A percentile compares a stretch with the other conserved stretches of the same genome.
Evolutionary conservation across 2,329 filamentous ascomycete species (phyloP).

Genomic region (Didymella pomorum): DNA sequence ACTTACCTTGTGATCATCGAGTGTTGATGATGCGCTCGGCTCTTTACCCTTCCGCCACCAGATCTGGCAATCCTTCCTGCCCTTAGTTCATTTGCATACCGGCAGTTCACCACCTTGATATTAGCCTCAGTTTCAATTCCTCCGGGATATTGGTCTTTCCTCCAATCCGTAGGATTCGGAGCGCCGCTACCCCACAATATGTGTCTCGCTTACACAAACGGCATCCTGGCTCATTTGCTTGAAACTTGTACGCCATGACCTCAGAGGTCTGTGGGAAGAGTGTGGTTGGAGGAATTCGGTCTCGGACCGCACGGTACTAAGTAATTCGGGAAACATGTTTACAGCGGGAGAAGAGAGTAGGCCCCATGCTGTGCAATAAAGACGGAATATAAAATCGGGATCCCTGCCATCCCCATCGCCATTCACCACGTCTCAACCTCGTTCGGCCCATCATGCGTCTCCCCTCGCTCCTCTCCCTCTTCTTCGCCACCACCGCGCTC

Average conservation of each 20-base stretch:
- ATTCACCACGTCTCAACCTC: background rate
- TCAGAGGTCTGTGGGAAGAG: background rate
- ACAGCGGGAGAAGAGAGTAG: background rate
- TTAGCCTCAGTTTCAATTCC: constrained; percentile 12
- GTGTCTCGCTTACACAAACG: background rate
- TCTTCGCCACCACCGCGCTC: constrained; percentile 36
- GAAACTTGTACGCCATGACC: constrained; percentile 15
- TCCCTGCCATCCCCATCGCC: background rate
- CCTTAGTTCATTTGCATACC: constrained; percentile 1
- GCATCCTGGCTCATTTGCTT: constrained; percentile 19
- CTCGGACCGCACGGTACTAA: constrained; percentile 1
- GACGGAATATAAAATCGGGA: constrained; percentile 10
- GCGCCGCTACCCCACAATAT: constrained; percentile 11
- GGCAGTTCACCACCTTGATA: constrained; percentile 4
- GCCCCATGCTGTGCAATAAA: background rate
- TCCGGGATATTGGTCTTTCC: constrained; percentile 13
- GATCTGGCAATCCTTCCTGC: constrained; percentile 16
- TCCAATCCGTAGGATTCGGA: constrained; percentile 15
- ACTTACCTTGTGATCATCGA: constrained; percentile 8
- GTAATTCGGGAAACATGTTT: background rate
- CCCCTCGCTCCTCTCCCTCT: constrained; percentile 29
- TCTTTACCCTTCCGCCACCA: constrained; percentile 15
- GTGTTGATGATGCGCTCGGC: background rate
- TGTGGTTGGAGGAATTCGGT: constrained; percentile 6
- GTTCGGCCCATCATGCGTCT: constrained; percentile 38